Base-by-base conservation (phyloP, 2,329 filamentous ascomycete species). In the Fusarium abutilonis region DNA sequence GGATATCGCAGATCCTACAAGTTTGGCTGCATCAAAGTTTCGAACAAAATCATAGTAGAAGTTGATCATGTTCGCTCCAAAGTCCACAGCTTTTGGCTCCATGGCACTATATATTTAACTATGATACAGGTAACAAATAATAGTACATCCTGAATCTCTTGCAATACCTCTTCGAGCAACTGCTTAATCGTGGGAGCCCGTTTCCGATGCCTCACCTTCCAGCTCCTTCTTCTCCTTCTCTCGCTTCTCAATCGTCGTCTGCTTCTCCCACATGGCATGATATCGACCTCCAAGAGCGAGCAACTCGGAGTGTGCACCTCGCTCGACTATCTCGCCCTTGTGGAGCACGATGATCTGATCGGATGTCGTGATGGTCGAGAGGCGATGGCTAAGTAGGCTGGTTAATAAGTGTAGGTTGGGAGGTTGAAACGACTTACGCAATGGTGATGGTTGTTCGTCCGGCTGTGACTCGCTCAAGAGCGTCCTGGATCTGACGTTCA, bases 301-400 rank as follows among this genome's bases (percentile, higher is more conserved):
- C 6, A 86, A 73, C 51, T 81, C 77, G 2, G 72, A 67, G 57
- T 86, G 83, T 4, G 77, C 79, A 13, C 83, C 83, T 26, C 76
- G 74, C 67, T 86, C 83, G 6, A 79, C 75, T 13, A 86, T 78
- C 40, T 76, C 74, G 8, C 83, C 83, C 46, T 81, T 75, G 52
- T 82, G 76, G 11, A 86, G 77, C 3, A 86, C 83, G 9, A 86
- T 65, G 46, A 86, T 84, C 54, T 81, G 79, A 56, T 86, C 82
- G 1, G 83, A 82, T 35, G 78, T 80, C 9, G 80, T 80, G 54
- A 87, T 83, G 2, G 85, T 87, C 1, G 84, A 86, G 11, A 87
- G 75, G 9, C 84, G 78, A 66, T 86, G 84, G 1, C 80, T 82
- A 6, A n/a, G 9, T 9, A 1, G 21, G 29, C 14, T 1, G 13